Evolutionary conservation across 768 basidiomycete species (phyloP).

Genomic region (Lanmaoa pseudosensibilis): DNA sequence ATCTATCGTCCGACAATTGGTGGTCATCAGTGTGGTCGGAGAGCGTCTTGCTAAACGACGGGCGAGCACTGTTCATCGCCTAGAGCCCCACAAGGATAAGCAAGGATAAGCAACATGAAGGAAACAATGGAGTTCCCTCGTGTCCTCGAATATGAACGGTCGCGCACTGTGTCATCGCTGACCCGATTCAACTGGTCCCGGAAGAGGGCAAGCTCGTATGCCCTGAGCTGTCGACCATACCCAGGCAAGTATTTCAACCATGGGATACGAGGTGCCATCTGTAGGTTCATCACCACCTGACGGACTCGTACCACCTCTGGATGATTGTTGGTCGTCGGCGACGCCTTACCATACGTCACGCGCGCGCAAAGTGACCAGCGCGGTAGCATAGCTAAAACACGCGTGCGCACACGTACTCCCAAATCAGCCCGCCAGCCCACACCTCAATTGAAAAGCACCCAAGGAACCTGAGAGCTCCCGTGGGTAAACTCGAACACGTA

Average conservation of each 20-base stretch:
- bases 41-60: slow-evolving; percentile 51
- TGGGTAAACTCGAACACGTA: neutral
- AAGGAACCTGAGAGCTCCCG: neutral
- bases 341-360: slow-evolving; percentile 30
- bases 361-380: slow-evolving; percentile 22
- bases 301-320: slow-evolving; percentile 19
- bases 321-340: slow-evolving; percentile 18
- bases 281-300: slow-evolving; percentile 21
- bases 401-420: neutral
- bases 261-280: slow-evolving; percentile 34
- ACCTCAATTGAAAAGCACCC: neutral
- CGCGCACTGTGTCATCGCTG: slow-evolving; percentile 5
- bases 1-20: slow-evolving; percentile 49
- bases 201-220: slow-evolving; percentile 50
- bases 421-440: neutral
- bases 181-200: slow-evolving; percentile 39
- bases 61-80: slow-evolving; percentile 6
- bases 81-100: neutral
- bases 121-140: neutral
- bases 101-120: too few species aligned
- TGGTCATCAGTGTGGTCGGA: slow-evolving; percentile 49
- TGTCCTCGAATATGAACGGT: neutral
- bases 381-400: slow-evolving; percentile 19
- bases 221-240: slow-evolving; percentile 51
- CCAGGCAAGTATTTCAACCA: slow-evolving; percentile 50